These are phyloP conservation scores for Haberlea rhodopensis DNA, from an alignment of 257 asterid species.

Conservation along the genomic window DNA sequence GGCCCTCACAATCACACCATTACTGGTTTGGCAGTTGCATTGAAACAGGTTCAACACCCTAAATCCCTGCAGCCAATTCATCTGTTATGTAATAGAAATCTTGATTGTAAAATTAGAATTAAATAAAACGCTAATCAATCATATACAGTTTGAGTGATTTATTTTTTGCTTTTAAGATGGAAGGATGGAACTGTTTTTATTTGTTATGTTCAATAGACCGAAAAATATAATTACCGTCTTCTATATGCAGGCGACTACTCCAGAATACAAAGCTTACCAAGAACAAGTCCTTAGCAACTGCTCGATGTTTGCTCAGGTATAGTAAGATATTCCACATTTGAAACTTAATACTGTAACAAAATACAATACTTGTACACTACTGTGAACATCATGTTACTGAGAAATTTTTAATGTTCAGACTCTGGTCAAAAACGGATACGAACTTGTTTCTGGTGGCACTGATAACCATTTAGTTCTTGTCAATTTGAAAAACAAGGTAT, in stretches of 20 bases:
- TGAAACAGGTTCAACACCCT: constrained; percentile 63
- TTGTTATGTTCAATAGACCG: background rate
- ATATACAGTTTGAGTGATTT: background rate
- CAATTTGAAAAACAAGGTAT: constrained; percentile 71
- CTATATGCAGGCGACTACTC: constrained; percentile 58
- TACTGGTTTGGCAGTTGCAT: constrained; percentile 90
- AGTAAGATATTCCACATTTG: background rate
- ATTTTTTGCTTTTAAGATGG: background rate
- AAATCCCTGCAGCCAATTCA: background rate
- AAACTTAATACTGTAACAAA: background rate
- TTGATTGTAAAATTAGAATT: background rate
- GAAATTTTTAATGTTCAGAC: constrained; percentile 44
- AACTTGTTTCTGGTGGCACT: constrained; percentile 89
- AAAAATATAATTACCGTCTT: background rate
- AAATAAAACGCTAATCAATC: background rate
- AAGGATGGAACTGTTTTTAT: background rate
- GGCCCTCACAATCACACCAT: constrained; percentile 96
- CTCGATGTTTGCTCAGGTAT: constrained; percentile 71
- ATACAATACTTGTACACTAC: background rate
- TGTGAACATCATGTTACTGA: constrained; percentile 12
- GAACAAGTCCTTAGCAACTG: constrained; percentile 86
- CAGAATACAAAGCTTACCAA: constrained; percentile 89
- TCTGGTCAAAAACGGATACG: constrained; percentile 55
- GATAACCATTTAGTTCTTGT: constrained; percentile 86
- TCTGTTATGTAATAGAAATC: background rate